Evolutionary conservation across 805 yeast species (phyloP).

Genomic region (Kodamaea sagamina): DNA sequence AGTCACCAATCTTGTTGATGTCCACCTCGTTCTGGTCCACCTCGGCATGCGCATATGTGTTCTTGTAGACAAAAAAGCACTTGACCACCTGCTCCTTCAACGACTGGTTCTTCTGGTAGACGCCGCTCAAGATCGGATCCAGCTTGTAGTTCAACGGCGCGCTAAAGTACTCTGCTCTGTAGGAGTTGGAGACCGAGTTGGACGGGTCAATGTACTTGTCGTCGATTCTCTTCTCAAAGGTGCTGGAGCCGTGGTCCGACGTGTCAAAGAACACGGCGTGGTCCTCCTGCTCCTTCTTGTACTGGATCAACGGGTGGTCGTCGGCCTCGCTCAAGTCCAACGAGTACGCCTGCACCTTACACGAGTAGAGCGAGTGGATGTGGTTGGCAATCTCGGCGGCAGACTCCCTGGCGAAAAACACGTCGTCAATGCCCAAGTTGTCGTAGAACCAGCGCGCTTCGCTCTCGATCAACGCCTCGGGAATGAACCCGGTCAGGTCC

Average conservation of each 20-base stretch:
- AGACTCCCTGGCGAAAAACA: slow-evolving; percentile 84
- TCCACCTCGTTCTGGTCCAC: slow-evolving; percentile 45
- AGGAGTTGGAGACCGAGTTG: slow-evolving; percentile 39
- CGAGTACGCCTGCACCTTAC: slow-evolving; percentile 87
- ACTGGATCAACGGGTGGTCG: slow-evolving; percentile 60
- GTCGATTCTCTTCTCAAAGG: slow-evolving; percentile 77
- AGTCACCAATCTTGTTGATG: slow-evolving; percentile 72
- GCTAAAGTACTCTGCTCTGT: slow-evolving; percentile 76
- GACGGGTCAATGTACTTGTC: slow-evolving; percentile 70
- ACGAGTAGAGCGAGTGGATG: slow-evolving; percentile 86
- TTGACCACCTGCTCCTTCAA: slow-evolving; percentile 53
- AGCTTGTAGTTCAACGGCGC: slow-evolving; percentile 56
- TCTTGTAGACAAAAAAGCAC: slow-evolving; percentile 83
- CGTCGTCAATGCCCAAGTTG: slow-evolving; percentile 84
- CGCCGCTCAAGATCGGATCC: slow-evolving; percentile 48
- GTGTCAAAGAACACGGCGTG: slow-evolving; percentile 93
- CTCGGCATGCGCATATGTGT: slow-evolving; percentile 32
- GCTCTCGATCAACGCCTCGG: slow-evolving; percentile 78
- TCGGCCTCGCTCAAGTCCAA: slow-evolving; percentile 43
- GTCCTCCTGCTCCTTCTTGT: slow-evolving; percentile 75
- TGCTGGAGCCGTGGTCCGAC: slow-evolving; percentile 48
- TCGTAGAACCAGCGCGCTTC: slow-evolving; percentile 92
- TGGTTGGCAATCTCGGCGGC: slow-evolving; percentile 79
- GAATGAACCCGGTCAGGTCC: slow-evolving; percentile 85
- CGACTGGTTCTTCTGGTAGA: slow-evolving; percentile 32